These are phyloP conservation scores for Alloascoidea hylecoeti DNA, from an alignment of 805 yeast species.

Conservation along the genomic window DNA sequence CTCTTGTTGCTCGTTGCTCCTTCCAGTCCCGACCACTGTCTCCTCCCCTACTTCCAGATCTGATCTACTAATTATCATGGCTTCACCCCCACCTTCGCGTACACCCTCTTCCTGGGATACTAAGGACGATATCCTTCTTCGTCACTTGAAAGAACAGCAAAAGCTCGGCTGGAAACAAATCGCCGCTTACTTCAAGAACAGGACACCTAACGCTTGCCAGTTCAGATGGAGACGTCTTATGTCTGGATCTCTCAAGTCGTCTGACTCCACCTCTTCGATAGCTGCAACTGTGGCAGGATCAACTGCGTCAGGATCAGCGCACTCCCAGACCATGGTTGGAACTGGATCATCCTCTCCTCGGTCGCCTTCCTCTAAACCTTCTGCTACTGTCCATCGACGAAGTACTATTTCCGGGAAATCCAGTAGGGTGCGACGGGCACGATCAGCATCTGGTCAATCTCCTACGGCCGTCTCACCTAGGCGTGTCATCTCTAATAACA, in stretches of 20 bases:
- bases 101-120: constrained; percentile 65
- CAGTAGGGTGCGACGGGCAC: too few species aligned
- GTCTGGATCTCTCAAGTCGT: constrained; percentile 22
- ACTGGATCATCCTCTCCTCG: constrained; percentile 1
- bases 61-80: background rate
- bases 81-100: constrained; percentile 1
- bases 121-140: constrained; percentile 53
- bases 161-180: constrained; percentile 87
- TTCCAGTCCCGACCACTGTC: too few species aligned
- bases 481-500: too few species aligned
- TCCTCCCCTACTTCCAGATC: constrained; percentile 1
- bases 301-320: background rate
- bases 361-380: background rate
- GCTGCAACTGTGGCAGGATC: background rate
- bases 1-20: too few species aligned
- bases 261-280: background rate
- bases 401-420: too few species aligned
- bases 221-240: constrained; percentile 74
- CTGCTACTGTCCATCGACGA: too few species aligned
- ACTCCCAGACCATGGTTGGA: background rate
- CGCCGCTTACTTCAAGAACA: constrained; percentile 58
- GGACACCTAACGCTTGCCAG: constrained; percentile 86
- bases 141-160: constrained; percentile 70
- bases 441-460: too few species aligned
- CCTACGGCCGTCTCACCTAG: too few species aligned